Conservation (phyloP, 139 green algal species). For the Nannochloris sp. region DNA sequence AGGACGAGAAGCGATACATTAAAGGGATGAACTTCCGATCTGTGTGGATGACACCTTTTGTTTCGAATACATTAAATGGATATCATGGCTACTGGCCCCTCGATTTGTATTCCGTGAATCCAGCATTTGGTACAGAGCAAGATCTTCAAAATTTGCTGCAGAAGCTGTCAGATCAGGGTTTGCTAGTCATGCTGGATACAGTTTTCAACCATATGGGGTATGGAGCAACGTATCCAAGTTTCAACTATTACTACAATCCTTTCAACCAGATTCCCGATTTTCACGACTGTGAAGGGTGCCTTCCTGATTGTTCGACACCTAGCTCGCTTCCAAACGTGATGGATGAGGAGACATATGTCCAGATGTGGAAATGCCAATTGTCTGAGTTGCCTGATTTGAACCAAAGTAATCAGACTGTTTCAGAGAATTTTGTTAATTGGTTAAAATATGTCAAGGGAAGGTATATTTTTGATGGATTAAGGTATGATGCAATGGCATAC, state of each 20-base stretch:
- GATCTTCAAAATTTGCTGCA: not conserved
- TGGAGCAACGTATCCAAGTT: not conserved
- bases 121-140: slow-evolving; percentile 2
- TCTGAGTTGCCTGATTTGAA: slow-evolving; percentile 17
- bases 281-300: slow-evolving; percentile 2
- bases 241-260: not conserved
- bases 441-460: not conserved
- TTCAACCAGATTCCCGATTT: not conserved
- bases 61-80: not conserved
- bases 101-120: slow-evolving; percentile 2
- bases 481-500: slow-evolving; percentile 4
- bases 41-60: not conserved
- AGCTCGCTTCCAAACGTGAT: not conserved
- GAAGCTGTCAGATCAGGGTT: not conserved
- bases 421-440: not conserved
- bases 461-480: slow-evolving; percentile 7
- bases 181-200: slow-evolving; percentile 19
- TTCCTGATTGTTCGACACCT: not conserved
- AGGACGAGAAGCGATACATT: not conserved
- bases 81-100: slow-evolving; percentile 13
- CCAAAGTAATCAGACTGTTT: slow-evolving; percentile 13
- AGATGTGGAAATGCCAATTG: slow-evolving; percentile 18
- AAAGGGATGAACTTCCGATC: slow-evolving; percentile 1
- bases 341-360: not conserved
- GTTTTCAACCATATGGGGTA: slow-evolving; percentile 31